Conservation (phyloP, 31 red algal species). For the Porphyra umbilicalis region DNA sequence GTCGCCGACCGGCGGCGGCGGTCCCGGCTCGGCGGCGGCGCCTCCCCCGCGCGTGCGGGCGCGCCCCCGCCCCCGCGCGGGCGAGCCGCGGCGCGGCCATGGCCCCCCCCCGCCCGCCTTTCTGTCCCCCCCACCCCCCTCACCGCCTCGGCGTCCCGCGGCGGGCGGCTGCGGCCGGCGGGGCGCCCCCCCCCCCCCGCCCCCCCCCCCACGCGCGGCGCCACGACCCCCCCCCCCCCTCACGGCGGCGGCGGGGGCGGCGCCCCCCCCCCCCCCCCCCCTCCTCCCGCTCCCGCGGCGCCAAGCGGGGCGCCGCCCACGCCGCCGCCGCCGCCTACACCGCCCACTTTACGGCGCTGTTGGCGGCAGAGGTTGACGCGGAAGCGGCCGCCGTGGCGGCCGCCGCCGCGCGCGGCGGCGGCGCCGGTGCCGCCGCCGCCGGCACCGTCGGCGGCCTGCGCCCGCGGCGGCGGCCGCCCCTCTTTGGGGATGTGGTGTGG, state of each 20-base stretch:
- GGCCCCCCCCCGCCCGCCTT: neutral
- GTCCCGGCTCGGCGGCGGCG: too few relatives aligned
- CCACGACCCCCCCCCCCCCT: neutral
- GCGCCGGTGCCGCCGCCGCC: neutral
- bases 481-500: conserved; percentile 14
- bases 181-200: neutral
- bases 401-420: neutral
- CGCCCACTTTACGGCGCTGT: conserved; percentile 21
- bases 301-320: conserved; percentile 34
- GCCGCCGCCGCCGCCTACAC: conserved; percentile 19
- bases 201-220: neutral
- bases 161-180: too few relatives aligned
- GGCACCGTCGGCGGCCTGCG: neutral
- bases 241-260: neutral
- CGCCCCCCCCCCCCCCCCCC: neutral
- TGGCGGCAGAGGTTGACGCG: conserved; percentile 28
- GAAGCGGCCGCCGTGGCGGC: conserved; percentile 11
- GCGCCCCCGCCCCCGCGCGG: too few relatives aligned
- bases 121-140: neutral
- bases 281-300: conserved; percentile 6
- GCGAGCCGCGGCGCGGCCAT: too few relatives aligned
- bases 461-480: neutral
- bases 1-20: too few relatives aligned
- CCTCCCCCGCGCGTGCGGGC: too few relatives aligned
- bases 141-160: too few relatives aligned